Evolutionary conservation across 129 eudicot species (phyloP), one percentile per base, ranked within the genome.

Genomic region (Glebionis coronaria): DNA sequence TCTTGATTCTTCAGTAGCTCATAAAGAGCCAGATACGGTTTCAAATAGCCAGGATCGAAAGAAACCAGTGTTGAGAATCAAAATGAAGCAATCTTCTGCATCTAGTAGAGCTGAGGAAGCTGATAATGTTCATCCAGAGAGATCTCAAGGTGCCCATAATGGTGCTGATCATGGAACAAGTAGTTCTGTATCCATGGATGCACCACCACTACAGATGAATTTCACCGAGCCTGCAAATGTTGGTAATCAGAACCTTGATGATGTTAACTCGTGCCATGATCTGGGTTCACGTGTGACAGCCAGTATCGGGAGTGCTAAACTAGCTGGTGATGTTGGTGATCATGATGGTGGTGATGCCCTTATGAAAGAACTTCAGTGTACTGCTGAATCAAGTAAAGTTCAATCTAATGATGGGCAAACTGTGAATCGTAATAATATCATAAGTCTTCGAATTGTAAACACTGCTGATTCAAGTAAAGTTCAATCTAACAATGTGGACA

Each of bases 261-360:
- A 86, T 58, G 95, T 83, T 12, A 86, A 86, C 61, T 92, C 98
- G 2, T 81, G 92, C 73, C 98, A 88, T 57, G 98, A 84, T 64
- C 79, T 82, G 23, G 98, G 92, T 53, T 93, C 98, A 61, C 88
- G 85, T 13, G 90, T 88, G 58, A 93, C 98, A 8, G 98, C 98
- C 44, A 86, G 98, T 72, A 88, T 88, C 56, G 92, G 98, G 46
- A 86, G 98, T 58, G 96, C 84, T 56, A 92, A 86, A 65, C 71
- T 42, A 9, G 58, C 12, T 19, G 68, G 23, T 20, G 68, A 15
- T 29, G 65, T n/a, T 1, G 62, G 71, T 67, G 94, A 76, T 21
- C 83, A 78, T 27, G 88, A 81, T 18, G 59, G 47, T 52, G 76
- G 63, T 29, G 76, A 66, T 71, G 53, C 70, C 6, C 78, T 91